Evolutionary conservation across 352 stramenopile species (phyloP).

Genomic region (Globisporangium cystogenes): DNA sequence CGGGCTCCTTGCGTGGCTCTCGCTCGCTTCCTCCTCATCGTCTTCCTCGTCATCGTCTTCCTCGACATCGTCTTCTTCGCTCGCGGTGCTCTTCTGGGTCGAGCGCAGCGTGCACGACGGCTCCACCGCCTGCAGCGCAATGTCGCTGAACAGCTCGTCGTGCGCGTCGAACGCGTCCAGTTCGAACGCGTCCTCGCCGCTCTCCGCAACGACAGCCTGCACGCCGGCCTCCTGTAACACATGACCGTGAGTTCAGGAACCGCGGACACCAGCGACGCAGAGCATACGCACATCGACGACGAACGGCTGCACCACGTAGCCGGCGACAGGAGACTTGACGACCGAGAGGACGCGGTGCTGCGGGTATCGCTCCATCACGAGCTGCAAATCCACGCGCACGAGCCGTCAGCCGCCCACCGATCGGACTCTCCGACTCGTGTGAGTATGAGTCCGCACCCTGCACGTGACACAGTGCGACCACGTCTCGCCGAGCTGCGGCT

Average conservation of each 20-base stretch:
- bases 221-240: slow-evolving; percentile 39
- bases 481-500: slow-evolving; percentile 50
- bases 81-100: slow-evolving; percentile 48
- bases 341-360: slow-evolving; percentile 45
- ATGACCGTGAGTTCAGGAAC: too few species aligned
- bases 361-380: slow-evolving; percentile 58
- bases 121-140: slow-evolving; percentile 39
- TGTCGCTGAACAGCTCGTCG: slow-evolving; percentile 48
- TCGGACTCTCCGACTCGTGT: too few species aligned
- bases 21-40: slow-evolving; percentile 9
- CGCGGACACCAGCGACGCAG: neutral
- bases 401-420: too few species aligned
- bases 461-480: slow-evolving; percentile 72
- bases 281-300: slow-evolving; percentile 33
- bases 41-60: slow-evolving; percentile 12
- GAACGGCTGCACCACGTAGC: slow-evolving; percentile 59
- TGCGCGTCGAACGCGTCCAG: slow-evolving; percentile 32
- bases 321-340: slow-evolving; percentile 55
- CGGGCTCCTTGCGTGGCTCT: slow-evolving; percentile 6
- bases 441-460: slow-evolving; percentile 25
- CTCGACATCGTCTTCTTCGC: slow-evolving; percentile 15
- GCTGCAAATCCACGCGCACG: slow-evolving; percentile 16
- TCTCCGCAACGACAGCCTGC: slow-evolving; percentile 20
- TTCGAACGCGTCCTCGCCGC: slow-evolving; percentile 2
- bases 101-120: slow-evolving; percentile 41